Percentiles rank a stretch among this genome's conserved stretches.
phyloP scores from a whole-genome alignment of 2,329 filamentous ascomycete species.

The Sporothrix pallida region DNA sequence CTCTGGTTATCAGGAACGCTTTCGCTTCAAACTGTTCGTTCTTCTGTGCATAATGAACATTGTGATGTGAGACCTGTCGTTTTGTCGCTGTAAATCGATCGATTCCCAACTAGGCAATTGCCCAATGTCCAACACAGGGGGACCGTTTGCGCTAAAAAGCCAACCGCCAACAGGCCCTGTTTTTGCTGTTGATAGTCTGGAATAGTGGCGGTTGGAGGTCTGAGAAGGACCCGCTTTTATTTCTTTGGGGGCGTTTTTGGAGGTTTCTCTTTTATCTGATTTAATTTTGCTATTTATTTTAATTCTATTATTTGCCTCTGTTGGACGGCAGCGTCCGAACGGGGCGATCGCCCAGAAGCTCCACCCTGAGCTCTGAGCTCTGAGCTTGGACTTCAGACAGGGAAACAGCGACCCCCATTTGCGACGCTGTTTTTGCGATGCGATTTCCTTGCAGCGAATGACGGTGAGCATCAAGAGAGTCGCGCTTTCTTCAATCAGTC shows the following conservation, averaged over 20 bases:
- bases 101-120: conserved; percentile 7
- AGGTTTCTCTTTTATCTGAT: neutral
- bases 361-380: neutral
- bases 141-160: conserved; percentile 12
- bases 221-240: neutral
- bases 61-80: neutral
- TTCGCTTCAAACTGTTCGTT: neutral
- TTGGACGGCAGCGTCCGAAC: conserved; percentile 31
- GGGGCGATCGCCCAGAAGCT: conserved; percentile 19
- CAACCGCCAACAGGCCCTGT: neutral
- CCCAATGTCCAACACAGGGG: neutral
- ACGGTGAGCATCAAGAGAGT: conserved; percentile 1
- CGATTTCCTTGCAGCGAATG: neutral
- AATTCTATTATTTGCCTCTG: neutral
- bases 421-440: neutral
- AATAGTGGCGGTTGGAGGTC: conserved; percentile 16
- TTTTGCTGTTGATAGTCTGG: neutral
- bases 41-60: neutral
- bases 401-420: conserved; percentile 10
- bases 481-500: neutral
- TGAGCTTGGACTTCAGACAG: neutral
- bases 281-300: conserved; percentile 20
- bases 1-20: neutral
- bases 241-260: neutral
- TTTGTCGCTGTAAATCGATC: neutral